Base-by-base conservation (phyloP, 495 filamentous ascomycete species). In the Penicillium flavigenum region DNA sequence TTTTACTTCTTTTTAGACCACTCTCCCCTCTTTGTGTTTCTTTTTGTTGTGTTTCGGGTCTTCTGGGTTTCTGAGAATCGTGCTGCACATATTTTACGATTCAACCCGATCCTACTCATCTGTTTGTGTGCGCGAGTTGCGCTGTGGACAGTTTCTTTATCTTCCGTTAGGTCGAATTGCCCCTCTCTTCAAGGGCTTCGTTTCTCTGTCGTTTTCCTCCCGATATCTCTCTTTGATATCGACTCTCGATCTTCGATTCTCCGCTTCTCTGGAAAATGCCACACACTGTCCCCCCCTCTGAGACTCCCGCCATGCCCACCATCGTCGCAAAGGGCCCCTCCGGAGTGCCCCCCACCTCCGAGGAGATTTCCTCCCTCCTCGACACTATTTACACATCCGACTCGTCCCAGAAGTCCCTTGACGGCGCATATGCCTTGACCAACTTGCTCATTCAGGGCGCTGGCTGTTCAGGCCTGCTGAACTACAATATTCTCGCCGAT, bases 381-480 rank as follows among this genome's bases (percentile, higher is more conserved):
- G 76, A 86, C 61, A 86, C 80, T 38, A 83, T 94, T 60, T 93
- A 96, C 78, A 84, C 73, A 32, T 85, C 91, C 32, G 85, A 91
- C 63, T 88, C 88, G 2, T 96, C 94, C 6, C 86, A 91, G 65
- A 83, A 85, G 58, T 95, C 93, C 5, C 84, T 98, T 52, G 91
- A 96, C 70, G 89, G 86, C 65, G 78, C 89, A 44, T 96, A 97
- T 66, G 85, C 84, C 14, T 79, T 98, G 47, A 87, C 89, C 67
- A 88, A 91, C 63, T 71, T 92, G 7, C 76, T 97, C 10, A 77
- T 91, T 53, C 86, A 88, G 67, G 88, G 88, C 22, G 84, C 91
- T 62, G 91, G 91, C 54, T 86, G 83, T 68, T 83, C 84, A 11
- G 91, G 90, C 36, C 82, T 97, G 54, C 73, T 79, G 32, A 74